These are phyloP conservation scores for Angomonas deanei DNA, from an alignment of 208 protist species.

Conservation along the genomic window DNA sequence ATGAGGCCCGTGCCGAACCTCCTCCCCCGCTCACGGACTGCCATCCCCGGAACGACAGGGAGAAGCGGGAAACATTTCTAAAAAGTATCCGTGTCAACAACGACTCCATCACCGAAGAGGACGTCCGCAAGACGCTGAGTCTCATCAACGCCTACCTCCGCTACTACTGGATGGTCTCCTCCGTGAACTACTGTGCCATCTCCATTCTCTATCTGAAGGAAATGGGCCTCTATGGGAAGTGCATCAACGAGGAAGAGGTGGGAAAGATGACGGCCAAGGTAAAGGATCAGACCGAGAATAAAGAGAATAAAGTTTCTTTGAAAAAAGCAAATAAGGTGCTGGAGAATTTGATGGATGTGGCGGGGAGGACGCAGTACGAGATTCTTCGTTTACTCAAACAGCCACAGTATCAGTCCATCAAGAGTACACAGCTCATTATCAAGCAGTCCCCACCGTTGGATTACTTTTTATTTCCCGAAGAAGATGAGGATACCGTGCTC, in stretches of 20 bases:
- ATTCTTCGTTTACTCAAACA: not conserved
- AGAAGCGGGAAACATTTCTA: not conserved
- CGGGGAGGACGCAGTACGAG: not conserved
- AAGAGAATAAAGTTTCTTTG: slow-evolving; percentile 1
- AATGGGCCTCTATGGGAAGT: slow-evolving; percentile 4
- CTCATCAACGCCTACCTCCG: slow-evolving; percentile 7
- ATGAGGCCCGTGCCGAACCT: no score
- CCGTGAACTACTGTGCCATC: slow-evolving; percentile 11
- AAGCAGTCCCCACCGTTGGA: slow-evolving; percentile 2
- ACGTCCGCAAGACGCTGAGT: not conserved
- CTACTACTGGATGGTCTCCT: slow-evolving; percentile 11
- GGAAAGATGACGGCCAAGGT: not conserved
- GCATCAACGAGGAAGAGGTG: not conserved
- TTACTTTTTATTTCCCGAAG: slow-evolving; percentile 11
- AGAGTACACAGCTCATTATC: not conserved
- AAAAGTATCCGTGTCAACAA: not conserved
- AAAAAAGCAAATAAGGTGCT: slow-evolving; percentile 3
- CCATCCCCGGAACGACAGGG: not conserved
- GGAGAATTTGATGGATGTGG: not conserved
- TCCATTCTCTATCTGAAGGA: slow-evolving; percentile 3
- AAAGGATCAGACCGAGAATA: not conserved
- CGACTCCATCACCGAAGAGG: slow-evolving; percentile 7
- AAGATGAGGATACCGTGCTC: slow-evolving; percentile 4
- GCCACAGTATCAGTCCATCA: not conserved
- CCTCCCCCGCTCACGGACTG: not conserved